Conservation (phyloP, 768 basidiomycete genomes). For the Rickenella mellea region DNA sequence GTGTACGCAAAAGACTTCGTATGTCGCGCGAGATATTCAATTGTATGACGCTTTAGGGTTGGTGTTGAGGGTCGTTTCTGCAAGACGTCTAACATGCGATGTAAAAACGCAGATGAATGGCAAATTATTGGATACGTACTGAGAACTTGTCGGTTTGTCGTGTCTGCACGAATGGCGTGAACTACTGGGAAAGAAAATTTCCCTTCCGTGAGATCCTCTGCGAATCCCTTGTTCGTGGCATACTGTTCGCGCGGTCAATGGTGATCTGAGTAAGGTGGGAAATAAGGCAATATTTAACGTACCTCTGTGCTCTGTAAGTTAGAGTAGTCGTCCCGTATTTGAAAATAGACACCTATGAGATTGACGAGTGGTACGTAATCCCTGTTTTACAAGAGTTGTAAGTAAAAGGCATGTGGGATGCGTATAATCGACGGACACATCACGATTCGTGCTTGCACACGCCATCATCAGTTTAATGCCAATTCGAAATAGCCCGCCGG, state of each 20-base stretch:
- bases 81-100: conserved; percentile 57
- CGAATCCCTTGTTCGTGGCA: conserved; percentile 74
- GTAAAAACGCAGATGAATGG: background rate
- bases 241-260: conserved; percentile 44
- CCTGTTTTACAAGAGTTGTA: too few species aligned
- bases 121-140: conserved; percentile 39
- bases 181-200: conserved; percentile 97
- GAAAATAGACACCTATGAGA: conserved; percentile 89
- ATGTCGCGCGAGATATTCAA: conserved; percentile 63
- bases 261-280: conserved; percentile 9
- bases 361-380: conserved; percentile 91
- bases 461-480: conserved; percentile 43
- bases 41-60: conserved; percentile 71
- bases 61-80: conserved; percentile 80
- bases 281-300: conserved; percentile 16
- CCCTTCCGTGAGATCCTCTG: conserved; percentile 91
- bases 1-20: conserved; percentile 90
- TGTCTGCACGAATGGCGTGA: conserved; percentile 76
- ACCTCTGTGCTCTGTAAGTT: conserved; percentile 86
- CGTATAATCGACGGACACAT: background rate
- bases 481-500: conserved; percentile 38
- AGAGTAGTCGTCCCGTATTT: conserved; percentile 97
- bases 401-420: too few species aligned
- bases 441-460: background rate
- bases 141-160: conserved; percentile 68